Evolutionary conservation across 2,329 filamentous ascomycete species (phyloP), one percentile per base, ranked within the genome.

Genomic region (Penicillium sp.): DNA sequence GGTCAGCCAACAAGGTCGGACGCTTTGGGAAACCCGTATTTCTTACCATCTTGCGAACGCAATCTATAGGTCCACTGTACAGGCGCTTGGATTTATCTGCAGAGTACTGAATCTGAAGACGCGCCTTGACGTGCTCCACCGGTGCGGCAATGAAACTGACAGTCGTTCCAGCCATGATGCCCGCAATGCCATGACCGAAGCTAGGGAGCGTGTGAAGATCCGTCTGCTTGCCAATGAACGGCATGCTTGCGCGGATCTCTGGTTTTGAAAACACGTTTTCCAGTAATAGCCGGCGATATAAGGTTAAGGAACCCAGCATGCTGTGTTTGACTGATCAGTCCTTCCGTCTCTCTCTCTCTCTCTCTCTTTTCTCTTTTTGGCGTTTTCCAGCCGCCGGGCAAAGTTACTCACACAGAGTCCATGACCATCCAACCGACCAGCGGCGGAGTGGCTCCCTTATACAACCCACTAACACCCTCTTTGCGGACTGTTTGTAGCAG

Each of bases 341-440:
- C n/a, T n/a, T n/a, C n/a, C n/a, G n/a, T n/a, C n/a, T n/a, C n/a
- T n/a, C n/a, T n/a, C n/a, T n/a, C n/a, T n/a, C n/a, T n/a, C n/a
- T n/a, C n/a, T n/a, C n/a, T n/a, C 9, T 57, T 68, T n/a, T n/a
- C n/a, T n/a, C n/a, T n/a, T n/a, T n/a, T n/a, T n/a, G n/a, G n/a
- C n/a, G n/a, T n/a, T n/a, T n/a, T n/a, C n/a, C n/a, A n/a, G n/a
- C n/a, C n/a, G n/a, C n/a, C n/a, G n/a, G n/a, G n/a, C n/a, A n/a
- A n/a, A n/a, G n/a, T n/a, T n/a, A n/a, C n/a, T n/a, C n/a, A 78
- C 73, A 85, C 68, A 48, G 78, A 82, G 73, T 98, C 93, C 91
- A 97, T 97, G 64, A 94, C 88, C 86, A 97, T 95, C 93, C 93
- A 97, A 60, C 93, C 93, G 45, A 96, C 82, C 43, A 97, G 76